Conservation (phyloP, 2,329 filamentous ascomycete species). For the Aspergillus nomiae region DNA sequence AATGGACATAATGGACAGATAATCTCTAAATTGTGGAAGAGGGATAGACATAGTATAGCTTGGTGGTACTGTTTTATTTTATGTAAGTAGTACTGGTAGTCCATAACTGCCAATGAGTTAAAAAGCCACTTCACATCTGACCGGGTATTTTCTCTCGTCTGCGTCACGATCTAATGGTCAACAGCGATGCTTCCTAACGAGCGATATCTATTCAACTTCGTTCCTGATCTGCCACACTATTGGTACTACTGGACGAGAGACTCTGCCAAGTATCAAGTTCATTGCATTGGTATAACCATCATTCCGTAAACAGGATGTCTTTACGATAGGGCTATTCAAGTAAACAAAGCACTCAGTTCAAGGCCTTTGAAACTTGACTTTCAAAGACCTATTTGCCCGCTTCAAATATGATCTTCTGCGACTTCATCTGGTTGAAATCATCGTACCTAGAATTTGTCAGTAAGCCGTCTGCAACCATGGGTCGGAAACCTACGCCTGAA, state of each 20-base stretch:
- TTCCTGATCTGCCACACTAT: neutral
- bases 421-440: conserved; percentile 69
- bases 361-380: neutral
- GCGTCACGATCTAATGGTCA: too few relatives aligned
- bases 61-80: too few relatives aligned
- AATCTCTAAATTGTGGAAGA: neutral
- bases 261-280: neutral
- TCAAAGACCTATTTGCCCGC: conserved; percentile 21
- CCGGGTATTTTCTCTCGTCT: too few relatives aligned
- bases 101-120: too few relatives aligned
- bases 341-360: neutral
- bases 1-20: neutral
- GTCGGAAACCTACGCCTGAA: conserved; percentile 47
- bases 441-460: conserved; percentile 53
- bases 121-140: too few relatives aligned
- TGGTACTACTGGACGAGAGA: neutral
- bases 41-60: too few relatives aligned
- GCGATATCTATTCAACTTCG: too few relatives aligned
- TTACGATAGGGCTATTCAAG: neutral
- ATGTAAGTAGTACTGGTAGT: too few relatives aligned
- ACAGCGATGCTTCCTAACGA: too few relatives aligned
- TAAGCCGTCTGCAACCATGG: neutral
- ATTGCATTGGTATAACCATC: neutral
- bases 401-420: conserved; percentile 70
- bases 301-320: neutral